Conservation (phyloP, 495 filamentous ascomycete species). For the Oidiodendron maius region DNA sequence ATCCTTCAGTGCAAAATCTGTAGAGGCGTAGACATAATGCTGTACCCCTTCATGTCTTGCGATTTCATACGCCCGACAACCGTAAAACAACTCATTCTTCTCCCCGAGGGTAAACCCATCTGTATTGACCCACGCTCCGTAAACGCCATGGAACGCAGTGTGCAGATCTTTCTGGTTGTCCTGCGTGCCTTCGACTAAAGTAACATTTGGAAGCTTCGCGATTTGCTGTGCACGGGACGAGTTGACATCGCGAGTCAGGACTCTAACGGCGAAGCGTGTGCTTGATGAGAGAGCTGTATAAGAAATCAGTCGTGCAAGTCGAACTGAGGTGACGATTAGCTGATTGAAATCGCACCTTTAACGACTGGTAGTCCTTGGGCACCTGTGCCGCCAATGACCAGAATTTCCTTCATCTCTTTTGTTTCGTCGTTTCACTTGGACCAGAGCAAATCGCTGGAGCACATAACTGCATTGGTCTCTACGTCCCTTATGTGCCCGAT, state of each 20-base stretch:
- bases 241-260: constrained; percentile 39
- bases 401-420: neutral
- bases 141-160: neutral
- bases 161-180: constrained; percentile 2
- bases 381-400: neutral
- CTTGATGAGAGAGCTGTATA: too few species aligned
- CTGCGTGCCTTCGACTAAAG: constrained; percentile 25
- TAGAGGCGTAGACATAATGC: constrained; percentile 29
- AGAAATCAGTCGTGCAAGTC: too few species aligned
- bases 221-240: constrained; percentile 33
- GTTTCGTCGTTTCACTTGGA: too few species aligned
- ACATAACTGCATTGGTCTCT: too few species aligned
- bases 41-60: constrained; percentile 28
- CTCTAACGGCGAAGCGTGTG: neutral
- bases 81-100: constrained; percentile 34
- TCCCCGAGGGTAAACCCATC: constrained; percentile 33
- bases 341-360: too few species aligned
- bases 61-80: constrained; percentile 35
- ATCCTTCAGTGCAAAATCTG: constrained; percentile 25
- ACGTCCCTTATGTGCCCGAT: too few species aligned
- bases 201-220: constrained; percentile 26
- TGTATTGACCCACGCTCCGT: constrained; percentile 33
- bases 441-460: too few species aligned
- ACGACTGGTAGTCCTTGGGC: neutral
- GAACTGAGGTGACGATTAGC: too few species aligned